Base-by-base conservation (phyloP, 2,329 filamentous ascomycete species). In the Stagonosporopsis chrysanthemi region DNA sequence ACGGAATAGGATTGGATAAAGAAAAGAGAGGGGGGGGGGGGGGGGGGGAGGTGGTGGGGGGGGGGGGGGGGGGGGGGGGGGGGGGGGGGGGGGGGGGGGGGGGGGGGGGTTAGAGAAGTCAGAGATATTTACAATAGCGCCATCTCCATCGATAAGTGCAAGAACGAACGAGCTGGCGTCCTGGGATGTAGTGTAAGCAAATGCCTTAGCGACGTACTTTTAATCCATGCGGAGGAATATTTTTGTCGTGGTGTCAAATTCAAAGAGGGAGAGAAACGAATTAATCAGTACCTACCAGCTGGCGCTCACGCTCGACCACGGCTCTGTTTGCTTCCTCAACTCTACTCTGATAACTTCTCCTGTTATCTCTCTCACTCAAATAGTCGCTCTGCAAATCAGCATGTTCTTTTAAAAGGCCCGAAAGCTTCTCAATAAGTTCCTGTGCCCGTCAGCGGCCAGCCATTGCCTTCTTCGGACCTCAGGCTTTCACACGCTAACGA, bases 141-240 rank as follows among this genome's bases (percentile, higher is more conserved):
- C 80, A 68, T 82, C 80, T n/a, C 80, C 80, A 67, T 82, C 80
- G 43, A 82, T 78, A 43, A 82, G 66, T 36, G 74, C 78, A 65
- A 81, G 65, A 12, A 79, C 78, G 56, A 82, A 82, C 17, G 79
- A 76, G 58, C 73, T 79, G 8, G 63, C 58, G 36, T 77, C 71
- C 72, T 75, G 47, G 19, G 40, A 29, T 14, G 17, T 28, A 17
- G 2, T 5, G 33, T 63, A 24, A 64, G 58, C 29, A 31, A 31
- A 31, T 4, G 12, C 11, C 29, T 31, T 4, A 31, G 29, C 12
- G 11, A 4, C 6, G 3, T 14, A 31, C 9, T 12, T 11, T 12
- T 31, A 4, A 31, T 12, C 8, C 29, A 31, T 31, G 26, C 12
- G 29, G 29, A 31, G 11, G 12, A 31, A 31, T 2, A 31, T 11